phyloP scores from a whole-genome alignment of 495 filamentous ascomycete genomes.

The Talaromyces ruber region DNA sequence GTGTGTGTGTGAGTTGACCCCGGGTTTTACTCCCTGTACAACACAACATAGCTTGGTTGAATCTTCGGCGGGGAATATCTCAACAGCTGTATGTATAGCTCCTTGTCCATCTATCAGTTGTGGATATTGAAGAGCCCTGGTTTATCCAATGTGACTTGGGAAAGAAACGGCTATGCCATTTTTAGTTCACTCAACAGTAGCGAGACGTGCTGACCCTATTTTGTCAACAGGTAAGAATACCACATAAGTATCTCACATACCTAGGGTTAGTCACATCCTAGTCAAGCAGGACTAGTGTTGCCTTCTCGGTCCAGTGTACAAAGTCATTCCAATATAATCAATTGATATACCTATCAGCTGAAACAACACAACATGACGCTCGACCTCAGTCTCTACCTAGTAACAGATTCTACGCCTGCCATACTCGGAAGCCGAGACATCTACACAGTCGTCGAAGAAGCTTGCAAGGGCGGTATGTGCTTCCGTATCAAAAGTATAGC shows the following conservation, averaged over 20 bases:
- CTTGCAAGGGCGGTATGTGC: constrained; percentile 58
- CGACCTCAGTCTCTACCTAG: constrained; percentile 71
- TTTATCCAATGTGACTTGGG: not conserved
- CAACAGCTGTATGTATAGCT: not conserved
- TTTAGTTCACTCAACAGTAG: not conserved
- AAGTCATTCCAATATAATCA: not conserved
- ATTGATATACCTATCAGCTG: not conserved
- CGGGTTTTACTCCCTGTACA: not conserved
- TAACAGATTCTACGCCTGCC: constrained; percentile 80
- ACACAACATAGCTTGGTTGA: not conserved
- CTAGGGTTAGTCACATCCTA: not conserved
- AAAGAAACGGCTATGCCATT: not conserved
- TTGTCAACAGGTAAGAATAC: not conserved
- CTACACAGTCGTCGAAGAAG: constrained; percentile 63
- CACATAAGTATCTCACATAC: not conserved
- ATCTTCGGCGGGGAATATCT: not conserved
- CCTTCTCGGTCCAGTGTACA: not conserved
- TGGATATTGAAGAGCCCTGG: not conserved
- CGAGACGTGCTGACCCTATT: not conserved
- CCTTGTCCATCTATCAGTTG: not conserved
- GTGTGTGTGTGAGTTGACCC: too few relatives aligned
- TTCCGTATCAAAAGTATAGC: not conserved
- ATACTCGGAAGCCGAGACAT: constrained; percentile 68
- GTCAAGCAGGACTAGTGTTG: not conserved
- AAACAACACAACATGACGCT: constrained; percentile 10